Percentiles rank a stretch among this genome's conserved stretches.
Evolutionary conservation across 2,329 filamentous ascomycete genomes (phyloP).

Genomic region (Lachnellula arida): DNA sequence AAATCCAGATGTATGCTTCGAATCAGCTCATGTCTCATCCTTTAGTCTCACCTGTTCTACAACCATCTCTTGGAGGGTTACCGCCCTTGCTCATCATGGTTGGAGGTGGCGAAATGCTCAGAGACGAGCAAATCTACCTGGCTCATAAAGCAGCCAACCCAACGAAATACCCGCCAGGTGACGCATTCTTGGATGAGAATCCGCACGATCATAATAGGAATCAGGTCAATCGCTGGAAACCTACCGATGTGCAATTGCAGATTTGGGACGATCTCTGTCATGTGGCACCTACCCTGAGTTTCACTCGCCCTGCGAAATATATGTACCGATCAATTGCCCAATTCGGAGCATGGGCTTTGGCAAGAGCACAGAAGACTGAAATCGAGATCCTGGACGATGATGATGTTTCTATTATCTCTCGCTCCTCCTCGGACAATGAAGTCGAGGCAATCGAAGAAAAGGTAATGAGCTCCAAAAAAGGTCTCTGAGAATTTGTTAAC

Average conservation of each 20-base stretch:
- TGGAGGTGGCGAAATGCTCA: slow-evolving; percentile 82
- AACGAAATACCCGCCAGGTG: slow-evolving; percentile 64
- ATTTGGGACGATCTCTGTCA: slow-evolving; percentile 96
- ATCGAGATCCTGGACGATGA: slow-evolving; percentile 83
- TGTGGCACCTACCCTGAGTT: slow-evolving; percentile 87
- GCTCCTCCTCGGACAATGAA: slow-evolving; percentile 43
- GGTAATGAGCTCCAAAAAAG: slow-evolving; percentile 1
- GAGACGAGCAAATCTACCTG: slow-evolving; percentile 92
- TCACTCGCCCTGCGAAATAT: slow-evolving; percentile 90
- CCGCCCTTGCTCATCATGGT: slow-evolving; percentile 82
- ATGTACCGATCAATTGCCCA: slow-evolving; percentile 93
- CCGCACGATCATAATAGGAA: slow-evolving; percentile 50
- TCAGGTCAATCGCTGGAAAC: slow-evolving; percentile 61
- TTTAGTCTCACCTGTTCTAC: slow-evolving; percentile 81
- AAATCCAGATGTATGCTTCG: slow-evolving; percentile 83
- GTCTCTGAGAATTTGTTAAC: not conserved
- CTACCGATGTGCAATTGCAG: slow-evolving; percentile 89
- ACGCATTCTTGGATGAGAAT: slow-evolving; percentile 57
- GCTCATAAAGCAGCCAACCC: slow-evolving; percentile 94
- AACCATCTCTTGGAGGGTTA: slow-evolving; percentile 83
- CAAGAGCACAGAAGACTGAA: slow-evolving; percentile 70
- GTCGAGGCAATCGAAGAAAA: slow-evolving; percentile 27
- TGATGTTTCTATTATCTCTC: slow-evolving; percentile 68
- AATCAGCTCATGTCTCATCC: slow-evolving; percentile 85
- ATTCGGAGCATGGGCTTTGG: slow-evolving; percentile 88